Evolutionary conservation across 2,329 filamentous ascomycete genomes (phyloP), one percentile per base, ranked within the genome.

Genomic region (Hortaea sp.): DNA sequence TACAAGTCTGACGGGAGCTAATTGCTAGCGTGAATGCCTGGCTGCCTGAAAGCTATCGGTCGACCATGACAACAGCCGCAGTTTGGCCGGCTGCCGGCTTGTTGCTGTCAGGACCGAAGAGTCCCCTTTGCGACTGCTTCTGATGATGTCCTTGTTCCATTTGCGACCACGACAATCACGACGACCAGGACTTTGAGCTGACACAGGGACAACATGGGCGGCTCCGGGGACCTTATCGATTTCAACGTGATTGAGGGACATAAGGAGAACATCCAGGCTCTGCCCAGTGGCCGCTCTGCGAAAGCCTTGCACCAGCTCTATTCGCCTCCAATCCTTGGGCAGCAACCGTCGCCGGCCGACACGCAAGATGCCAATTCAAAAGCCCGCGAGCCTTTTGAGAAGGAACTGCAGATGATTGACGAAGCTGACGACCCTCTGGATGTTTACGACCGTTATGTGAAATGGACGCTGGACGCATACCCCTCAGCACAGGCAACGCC

Each of bases 401-500:
- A 80, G 9, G 92, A 97, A 65, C 68, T 97, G 12, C 75, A 79
- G 39, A 78, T 74, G 41, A 82, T 94, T 43, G 78, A 79, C 52
- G 92, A 98, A 63, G 87, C 86, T 0, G 92, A 98, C 63, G 92
- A 98, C 60, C 92, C 92, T 1, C 79, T 98, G 41, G 92, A 97
- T 59, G 78, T 95, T 51, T 98, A 88, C 70, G 90, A 97, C 65
- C 83, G 92, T 63, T 98, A 98, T 63, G 87, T 97, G 48, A 88
- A 88, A 68, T 98, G 92, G 92, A 95, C 89, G 1, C 72, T 97
- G 29, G 87, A 95, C 65, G 85, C 90, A 44, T 98, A 97, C 64
- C 90, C 92, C 1, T 90, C 89, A 0, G 86, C 90, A 27, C 89
- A 95, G 69, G 88, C 89, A 45, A 95, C 89, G 29, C 77, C 87